Evolutionary conservation across 768 basidiomycete species (phyloP), one percentile per base, ranked within the genome.

Genomic region (Leccinum fibrillosum): DNA sequence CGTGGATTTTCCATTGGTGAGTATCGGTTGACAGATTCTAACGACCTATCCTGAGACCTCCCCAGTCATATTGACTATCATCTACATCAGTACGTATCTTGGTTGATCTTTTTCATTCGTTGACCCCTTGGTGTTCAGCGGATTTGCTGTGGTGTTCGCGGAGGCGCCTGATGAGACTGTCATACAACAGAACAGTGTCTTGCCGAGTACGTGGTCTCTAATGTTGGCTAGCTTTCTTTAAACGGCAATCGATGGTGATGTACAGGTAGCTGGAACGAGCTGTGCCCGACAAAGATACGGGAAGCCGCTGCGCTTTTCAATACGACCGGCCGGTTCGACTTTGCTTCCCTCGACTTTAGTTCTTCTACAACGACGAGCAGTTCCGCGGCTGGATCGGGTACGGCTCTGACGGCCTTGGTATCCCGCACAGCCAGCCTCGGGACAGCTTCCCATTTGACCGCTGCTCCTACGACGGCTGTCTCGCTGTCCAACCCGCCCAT

Each of bases 1-100:
- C 81, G 3, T 86, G 84, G 81, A 74, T 81, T 62, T 59, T 80
- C 30, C 80, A 81, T 60, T 81, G 72, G 72, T 69, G 37, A 53
- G 65, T 37, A 51, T 9, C 19, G 9, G 12, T 44, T 47, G 19
- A 13, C 12, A 32, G 10, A 32, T 53, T 26, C 23, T 48, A 5
- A 21, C 23, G 44, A 3, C 26, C 9, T 13, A 13, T 10, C 19
- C 55, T 62, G 54, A 63, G 30, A 2, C 2, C 53, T 60, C 4
- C 34, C 37, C 26, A 74, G 72, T 55, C 71, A 72, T 52, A 69
- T 72, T 47, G 72, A 74, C 55, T 74, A 62, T 39, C 71, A 74
- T 58, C 52, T 74, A 50, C 55, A 56, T 52, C 37, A 49, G 71
- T 74, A 53, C 12, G 70, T 54, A 7, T 13, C 39, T 45, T 21